Evolutionary conservation across 2,329 filamentous ascomycete species (phyloP).

Genomic region (Simplicillium aogashimaense): DNA sequence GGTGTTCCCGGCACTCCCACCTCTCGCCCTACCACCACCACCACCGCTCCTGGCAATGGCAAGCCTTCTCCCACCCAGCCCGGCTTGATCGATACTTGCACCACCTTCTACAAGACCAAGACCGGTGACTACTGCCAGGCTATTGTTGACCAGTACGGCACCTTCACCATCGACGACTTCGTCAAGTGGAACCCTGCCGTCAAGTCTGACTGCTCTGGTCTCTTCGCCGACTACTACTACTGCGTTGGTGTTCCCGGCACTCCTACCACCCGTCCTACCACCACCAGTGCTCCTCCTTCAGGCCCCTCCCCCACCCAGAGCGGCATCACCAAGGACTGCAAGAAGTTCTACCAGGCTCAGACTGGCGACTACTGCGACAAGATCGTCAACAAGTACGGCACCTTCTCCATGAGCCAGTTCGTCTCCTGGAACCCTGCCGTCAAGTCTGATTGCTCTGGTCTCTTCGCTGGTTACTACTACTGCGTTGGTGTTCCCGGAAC

Average conservation of each 20-base stretch:
- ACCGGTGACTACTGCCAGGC: slow-evolving; percentile 2
- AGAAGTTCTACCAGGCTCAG: slow-evolving; percentile 1
- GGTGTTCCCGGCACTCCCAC: slow-evolving; percentile 2
- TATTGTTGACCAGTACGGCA: slow-evolving; percentile 1
- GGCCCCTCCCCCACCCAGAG: slow-evolving; percentile 5
- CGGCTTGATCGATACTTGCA: slow-evolving; percentile 2
- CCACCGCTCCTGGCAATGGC: not conserved
- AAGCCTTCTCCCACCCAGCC: slow-evolving; percentile 4
- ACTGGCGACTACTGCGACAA: slow-evolving; percentile 2
- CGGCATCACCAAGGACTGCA: slow-evolving; percentile 3
- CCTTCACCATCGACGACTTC: not conserved
- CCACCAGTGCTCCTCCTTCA: slow-evolving; percentile 3
- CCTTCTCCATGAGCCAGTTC: not conserved
- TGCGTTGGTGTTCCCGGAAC: slow-evolving; percentile 5
- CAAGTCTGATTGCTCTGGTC: slow-evolving; percentile 1
- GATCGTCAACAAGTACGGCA: slow-evolving; percentile 1
- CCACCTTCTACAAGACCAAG: slow-evolving; percentile 1
- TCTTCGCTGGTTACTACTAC: slow-evolving; percentile 1
- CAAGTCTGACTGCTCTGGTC: slow-evolving; percentile 1
- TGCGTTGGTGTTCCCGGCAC: slow-evolving; percentile 3
- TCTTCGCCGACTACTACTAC: slow-evolving; percentile 2
- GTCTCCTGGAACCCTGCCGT: slow-evolving; percentile 2
- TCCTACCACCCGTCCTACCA: not conserved
- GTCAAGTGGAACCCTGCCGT: slow-evolving; percentile 2
- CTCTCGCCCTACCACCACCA: slow-evolving; percentile 1